Percentiles rank a stretch among this genome's conserved stretches.
phyloP scores from a whole-genome alignment of 441 rosid genomes.

The Francoa sonchifolia region DNA sequence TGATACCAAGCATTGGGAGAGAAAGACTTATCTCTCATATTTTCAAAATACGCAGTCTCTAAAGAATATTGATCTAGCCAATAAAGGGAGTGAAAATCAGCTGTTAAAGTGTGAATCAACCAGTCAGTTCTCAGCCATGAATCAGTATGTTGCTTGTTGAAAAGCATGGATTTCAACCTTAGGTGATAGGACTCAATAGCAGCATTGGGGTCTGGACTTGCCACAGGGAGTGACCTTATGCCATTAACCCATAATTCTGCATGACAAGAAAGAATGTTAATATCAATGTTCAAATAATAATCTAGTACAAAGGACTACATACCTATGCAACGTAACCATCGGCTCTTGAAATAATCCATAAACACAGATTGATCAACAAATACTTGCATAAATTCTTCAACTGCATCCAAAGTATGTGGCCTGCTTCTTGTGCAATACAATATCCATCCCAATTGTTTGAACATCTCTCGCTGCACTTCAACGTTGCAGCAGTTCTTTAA shows the following conservation, averaged over 20 bases:
- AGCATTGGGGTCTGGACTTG: constrained; percentile 34
- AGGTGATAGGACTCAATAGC: constrained; percentile 48
- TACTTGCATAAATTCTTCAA: constrained; percentile 36
- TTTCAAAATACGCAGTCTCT: constrained; percentile 32
- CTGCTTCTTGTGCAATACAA: constrained; percentile 29
- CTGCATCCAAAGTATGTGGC: constrained; percentile 20
- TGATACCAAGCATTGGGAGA: constrained; percentile 37
- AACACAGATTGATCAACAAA: constrained; percentile 38
- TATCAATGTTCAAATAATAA: constrained; percentile 1
- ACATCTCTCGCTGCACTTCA: constrained; percentile 38
- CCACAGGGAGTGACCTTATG: constrained; percentile 29
- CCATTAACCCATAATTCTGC: constrained; percentile 34
- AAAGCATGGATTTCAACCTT: constrained; percentile 29
- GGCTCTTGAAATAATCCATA: constrained; percentile 35
- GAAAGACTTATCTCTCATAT: constrained; percentile 23
- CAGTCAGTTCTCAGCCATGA: constrained; percentile 35
- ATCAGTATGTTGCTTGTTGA: constrained; percentile 21
- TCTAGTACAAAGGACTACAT: constrained; percentile 12
- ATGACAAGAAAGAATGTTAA: constrained; percentile 9
- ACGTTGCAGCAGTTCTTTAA: constrained; percentile 30
- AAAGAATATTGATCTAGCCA: constrained; percentile 32
- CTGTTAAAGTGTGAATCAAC: constrained; percentile 35
- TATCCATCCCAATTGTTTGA: constrained; percentile 34
- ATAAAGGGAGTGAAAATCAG: constrained; percentile 36
- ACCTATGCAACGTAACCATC: constrained; percentile 39